Evolutionary conservation across 495 filamentous ascomycete species (phyloP), one percentile per base, ranked within the genome.

Genomic region (Penicillium parvum): DNA sequence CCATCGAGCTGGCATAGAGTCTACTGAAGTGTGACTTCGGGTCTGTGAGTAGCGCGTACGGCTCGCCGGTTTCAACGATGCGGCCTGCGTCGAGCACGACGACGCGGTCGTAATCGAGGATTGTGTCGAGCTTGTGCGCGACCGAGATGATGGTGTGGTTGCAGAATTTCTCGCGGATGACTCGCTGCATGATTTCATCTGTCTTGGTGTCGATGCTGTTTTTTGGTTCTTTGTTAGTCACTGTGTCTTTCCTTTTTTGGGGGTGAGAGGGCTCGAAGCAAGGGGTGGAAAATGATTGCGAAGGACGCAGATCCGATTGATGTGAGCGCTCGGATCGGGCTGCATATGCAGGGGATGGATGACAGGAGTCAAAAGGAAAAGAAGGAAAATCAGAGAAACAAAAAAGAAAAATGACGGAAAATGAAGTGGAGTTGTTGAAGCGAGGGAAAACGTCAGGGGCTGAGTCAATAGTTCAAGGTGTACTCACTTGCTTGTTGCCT

Each of bases 41-140:
- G 3, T 61, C 47, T 1, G 44, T 36, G 6, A 68, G 58, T 5
- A 68, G 46, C 2, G 42, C 57, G 38, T 59, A 59, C 1, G 75
- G 75, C 23, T 61, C 62, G 10, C 69, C 74, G 25, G 59, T 60
- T 40, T 77, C 74, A 9, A 69, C 58, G n/a, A 78, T 40, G 7
- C 45, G 57, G 12, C 75, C 75, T 5, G 58, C 61, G 6, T 72
- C 68, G 23, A 77, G 48, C 19, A 78, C 63, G 21, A 71, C 59
- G 12, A 79, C 56, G 40, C 61, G 65, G 51, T 77, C 75, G 42
- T 60, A 75, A 47, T 81, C 77, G 9, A 74, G 45, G 45, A 81
- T 76, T 0, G 76, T 77, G 19, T 77, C 73, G n/a, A 85, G 65
- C 27, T 75, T 71, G 55, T 86, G 82, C 0, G 81, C 76, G 1